A percentile compares a stretch with the other conserved stretches of the same genome.
Conservation (phyloP, 2,329 filamentous ascomycete species). For the Epichloe coenophiala region DNA sequence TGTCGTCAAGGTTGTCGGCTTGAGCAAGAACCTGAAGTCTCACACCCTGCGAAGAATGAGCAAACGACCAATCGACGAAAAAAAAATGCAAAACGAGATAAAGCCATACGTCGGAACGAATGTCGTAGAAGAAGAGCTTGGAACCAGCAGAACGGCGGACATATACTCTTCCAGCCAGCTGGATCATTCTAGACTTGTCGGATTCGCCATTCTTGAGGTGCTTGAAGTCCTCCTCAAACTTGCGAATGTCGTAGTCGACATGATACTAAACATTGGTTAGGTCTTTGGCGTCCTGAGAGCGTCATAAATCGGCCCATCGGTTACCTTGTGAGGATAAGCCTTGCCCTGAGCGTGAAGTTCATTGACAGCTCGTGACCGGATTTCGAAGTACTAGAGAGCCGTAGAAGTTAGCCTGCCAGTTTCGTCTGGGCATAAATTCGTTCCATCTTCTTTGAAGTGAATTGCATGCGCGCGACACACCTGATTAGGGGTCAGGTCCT, state of each 20-base stretch:
- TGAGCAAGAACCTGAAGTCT: constrained; percentile 91
- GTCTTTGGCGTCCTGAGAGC: background rate
- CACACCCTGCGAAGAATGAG: constrained; percentile 25
- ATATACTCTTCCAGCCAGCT: constrained; percentile 77
- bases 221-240: constrained; percentile 67
- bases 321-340: constrained; percentile 66
- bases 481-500: constrained; percentile 44
- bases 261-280: constrained; percentile 44
- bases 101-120: constrained; percentile 21
- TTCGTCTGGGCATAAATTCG: too few species aligned
- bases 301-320: background rate
- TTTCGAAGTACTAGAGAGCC: constrained; percentile 64
- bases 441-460: background rate
- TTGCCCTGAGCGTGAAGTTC: constrained; percentile 27
- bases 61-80: background rate
- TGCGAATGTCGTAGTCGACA: constrained; percentile 65
- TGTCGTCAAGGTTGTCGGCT: constrained; percentile 59
- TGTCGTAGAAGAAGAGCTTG: constrained; percentile 86
- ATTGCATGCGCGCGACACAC: constrained; percentile 7
- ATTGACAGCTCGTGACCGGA: constrained; percentile 66
- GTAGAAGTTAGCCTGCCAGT: background rate
- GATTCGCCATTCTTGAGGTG: constrained; percentile 80
- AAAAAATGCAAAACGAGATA: background rate
- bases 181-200: constrained; percentile 59
- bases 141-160: constrained; percentile 68